These are phyloP conservation scores for Termitomyces sp. DNA, from an alignment of 768 basidiomycete species.

Conservation along the genomic window DNA sequence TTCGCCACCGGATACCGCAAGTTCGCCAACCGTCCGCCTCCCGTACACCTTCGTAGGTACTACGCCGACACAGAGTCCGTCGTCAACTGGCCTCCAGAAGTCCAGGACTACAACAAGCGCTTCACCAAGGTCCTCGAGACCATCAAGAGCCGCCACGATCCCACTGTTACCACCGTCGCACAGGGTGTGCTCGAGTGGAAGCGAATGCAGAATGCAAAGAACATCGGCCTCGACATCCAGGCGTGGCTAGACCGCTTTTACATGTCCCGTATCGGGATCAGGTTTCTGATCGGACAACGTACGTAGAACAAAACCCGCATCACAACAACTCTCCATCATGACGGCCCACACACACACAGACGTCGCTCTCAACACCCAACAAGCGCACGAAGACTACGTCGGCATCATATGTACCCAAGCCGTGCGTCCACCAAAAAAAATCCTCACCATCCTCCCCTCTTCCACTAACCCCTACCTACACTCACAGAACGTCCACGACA, in stretches of 20 bases:
- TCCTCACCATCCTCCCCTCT: background rate
- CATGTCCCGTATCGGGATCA: conserved; percentile 91
- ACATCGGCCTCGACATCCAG: conserved; percentile 85
- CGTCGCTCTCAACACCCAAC: conserved; percentile 89
- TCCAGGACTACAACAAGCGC: conserved; percentile 86
- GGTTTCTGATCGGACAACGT: conserved; percentile 97
- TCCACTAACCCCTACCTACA: background rate
- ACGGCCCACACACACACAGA: conserved; percentile 45
- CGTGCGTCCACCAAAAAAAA: conserved; percentile 33
- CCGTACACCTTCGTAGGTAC: conserved; percentile 47
- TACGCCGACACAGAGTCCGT: conserved; percentile 71
- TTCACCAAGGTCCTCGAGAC: conserved; percentile 85
- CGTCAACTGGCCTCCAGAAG: conserved; percentile 83
- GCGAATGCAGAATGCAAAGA: conserved; percentile 54
- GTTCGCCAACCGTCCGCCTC: background rate
- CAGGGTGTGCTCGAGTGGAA: conserved; percentile 99
- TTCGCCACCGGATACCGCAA: background rate
- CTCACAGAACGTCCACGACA: conserved; percentile 84
- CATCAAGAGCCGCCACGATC: conserved; percentile 94
- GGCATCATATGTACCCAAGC: conserved; percentile 96
- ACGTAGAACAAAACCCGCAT: too few species aligned
- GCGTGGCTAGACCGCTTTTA: conserved; percentile 97
- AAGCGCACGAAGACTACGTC: conserved; percentile 87
- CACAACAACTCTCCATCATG: too few species aligned
- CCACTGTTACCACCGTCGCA: conserved; percentile 94